Evolutionary conservation across 306 rosid genomes (phyloP), one percentile per base, ranked within the genome.

Genomic region (Dalbergia cultrata): DNA sequence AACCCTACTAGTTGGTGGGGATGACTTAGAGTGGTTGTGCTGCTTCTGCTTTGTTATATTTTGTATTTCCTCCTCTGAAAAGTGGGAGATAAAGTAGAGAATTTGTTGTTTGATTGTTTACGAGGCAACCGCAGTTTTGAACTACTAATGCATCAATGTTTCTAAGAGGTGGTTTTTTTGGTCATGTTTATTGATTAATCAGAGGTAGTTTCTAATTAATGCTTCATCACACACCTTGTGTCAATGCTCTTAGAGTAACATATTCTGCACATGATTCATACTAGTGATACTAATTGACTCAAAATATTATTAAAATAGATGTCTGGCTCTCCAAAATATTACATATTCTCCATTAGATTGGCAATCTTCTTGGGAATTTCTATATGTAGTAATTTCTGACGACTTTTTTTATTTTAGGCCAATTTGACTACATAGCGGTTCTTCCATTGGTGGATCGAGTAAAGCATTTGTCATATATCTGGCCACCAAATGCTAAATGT

Each of bases 21-120:
- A 81, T 74, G 47, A 74, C 34, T 14, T 84, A 62, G 64, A 61
- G 71, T 54, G 68, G 66, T 22, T 65, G 62, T 44, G 67, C 21
- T 57, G 41, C 61, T 26, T 53, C 9, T 22, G n/a, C 67, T 73
- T 53, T 73, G 52, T 9, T 50, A 12, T 76, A 26, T 47, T n/a
- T 26, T 52, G 13, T 16, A 5, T 31, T 31, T 49, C 9, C 43
- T 66, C 75, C 63, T 71, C 21, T 71, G 17, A 45, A 18, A 39
- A 21, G 3, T 45, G 13, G 26, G 52, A 43, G 60, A 9, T 35
- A 22, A 43, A n/a, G 26, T 54, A n/a, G 60, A 54, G 60, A 19
- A 17, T 16, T 34, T 60, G 8, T 78, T 56, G 53, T 31, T 44
- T 45, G 37, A 16, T 64, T 77, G 59, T 39, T 70, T 18, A 8